Base-by-base conservation (phyloP, 2,329 filamentous ascomycete species). In the Stagonosporopsis chrysanthemi region DNA sequence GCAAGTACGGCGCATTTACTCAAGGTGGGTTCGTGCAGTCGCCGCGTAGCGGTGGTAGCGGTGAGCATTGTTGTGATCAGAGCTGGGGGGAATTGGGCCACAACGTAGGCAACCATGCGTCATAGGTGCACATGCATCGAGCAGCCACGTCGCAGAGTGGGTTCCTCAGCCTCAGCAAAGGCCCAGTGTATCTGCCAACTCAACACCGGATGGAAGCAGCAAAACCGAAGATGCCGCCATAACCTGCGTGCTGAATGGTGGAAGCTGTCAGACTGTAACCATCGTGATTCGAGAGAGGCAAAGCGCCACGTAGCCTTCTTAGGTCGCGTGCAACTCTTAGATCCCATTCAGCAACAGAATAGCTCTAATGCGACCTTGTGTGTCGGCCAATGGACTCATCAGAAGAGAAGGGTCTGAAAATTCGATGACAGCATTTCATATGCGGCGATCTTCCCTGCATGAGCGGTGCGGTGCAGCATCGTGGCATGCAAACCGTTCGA, bases 81-180 rank as follows among this genome's bases (percentile, higher is more conserved):
- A n/a, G 26, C 15, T 24, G 22, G 22, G 40, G 52, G 12, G 12
- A 58, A 38, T 42, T 49, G 55, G 49, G 31, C 55, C 55, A 28
- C 39, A 52, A 17, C 14, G 19, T 31, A 45, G 49, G 55, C 44
- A 35, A 6, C 39, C 15, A 51, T 58, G 55, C 55, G 55, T 58
- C 55, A 53, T 58, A 45, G 49, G 36, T 43, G 55, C 49, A 58
- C 49, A 44, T 38, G 55, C 55, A 52, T 26, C 44, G 24, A 40
- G 12, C 44, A 53, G 49, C 49, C 55, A 58, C 55, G 55, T 58
- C 40, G 55, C 55, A 53, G 49, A 44, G 51, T 48, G 54, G 51
- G 43, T 52, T 43, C 28, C 17, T 43, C 23, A 56, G 54, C 47
- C 38, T 56, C 47, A 48, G 38, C 48, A 38, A 38, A 33, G 24